Evolutionary conservation across 2,329 filamentous ascomycete genomes (phyloP), one percentile per base, ranked within the genome.

Genomic region (Aspergillus oerlinghausenensis): DNA sequence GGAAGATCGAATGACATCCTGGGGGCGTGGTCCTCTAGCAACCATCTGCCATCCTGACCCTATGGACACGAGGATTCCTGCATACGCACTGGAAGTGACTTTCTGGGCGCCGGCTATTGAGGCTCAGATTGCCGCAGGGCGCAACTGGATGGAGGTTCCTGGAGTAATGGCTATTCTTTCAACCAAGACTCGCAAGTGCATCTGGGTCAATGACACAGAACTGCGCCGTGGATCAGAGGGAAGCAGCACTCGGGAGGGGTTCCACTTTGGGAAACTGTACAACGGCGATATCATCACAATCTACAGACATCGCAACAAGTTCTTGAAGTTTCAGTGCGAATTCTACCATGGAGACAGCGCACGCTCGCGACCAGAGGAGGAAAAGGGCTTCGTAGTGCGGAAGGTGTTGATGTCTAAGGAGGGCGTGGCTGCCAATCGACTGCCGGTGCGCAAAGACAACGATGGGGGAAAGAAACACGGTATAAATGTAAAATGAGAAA

Each of bases 211-310:
- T 66, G 86, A 84, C 28, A 80, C 84, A n/a, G 78, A 80, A 43
- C 75, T 97, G 25, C 76, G 73, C 1, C 83, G 85, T 2, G 76
- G 83, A 40, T 69, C 78, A 8, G 81, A 81, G 58, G 79, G 83
- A 56, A 79, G 81, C 2, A 74, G 77, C 26, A 78, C 80, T 0
- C 77, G 77, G 9, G 78, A 80, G 9, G 79, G 77, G 14, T 74
- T 76, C 23, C 75, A 84, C 1, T 90, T 83, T 49, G 85, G 88
- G 26, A 84, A 85, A 55, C 73, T 97, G 14, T 84, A 91, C 68
- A 84, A 88, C 35, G 90, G 89, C 1, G 93, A 97, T 69, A 79
- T 85, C 25, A 82, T 97, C 50, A 84, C 85, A 2, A 83, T 96
- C 6, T 95, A 86, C 80, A 79, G 84, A 47, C 49, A 73, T 68